Base-by-base conservation (phyloP, 1,284 basidiomycete species). In the Fomitopsis schrenkii region DNA sequence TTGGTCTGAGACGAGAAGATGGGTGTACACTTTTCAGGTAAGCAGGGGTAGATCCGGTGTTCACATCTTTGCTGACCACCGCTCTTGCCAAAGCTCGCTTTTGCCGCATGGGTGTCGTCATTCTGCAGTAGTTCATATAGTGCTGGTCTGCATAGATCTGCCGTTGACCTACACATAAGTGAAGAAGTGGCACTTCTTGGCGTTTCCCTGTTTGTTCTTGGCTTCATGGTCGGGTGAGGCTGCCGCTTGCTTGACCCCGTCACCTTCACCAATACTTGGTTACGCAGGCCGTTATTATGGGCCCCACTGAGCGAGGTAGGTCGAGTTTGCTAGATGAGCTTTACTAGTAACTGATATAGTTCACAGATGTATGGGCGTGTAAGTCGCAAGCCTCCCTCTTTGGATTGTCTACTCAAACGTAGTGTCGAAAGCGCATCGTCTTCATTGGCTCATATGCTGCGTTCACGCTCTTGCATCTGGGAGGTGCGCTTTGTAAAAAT, bases 401-500 rank as follows among this genome's bases (percentile, higher is more conserved):
- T 19, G 6, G 22, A 7, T 42, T 22, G 19, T 22, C 35, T 28
- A 36, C 38, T 62, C 48, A 26, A 48, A 33, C 52, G 38, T 45
- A 60, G 17, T 41, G 46, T 30, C 28, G 22, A 8, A 33, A 84
- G 81, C 80, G 82, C 28, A 74, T 77, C 28, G 73, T 85, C n/a
- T 83, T 86, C 70, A 70, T 88, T 12, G 68, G 76, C n/a, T 86
- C 86, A 0, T 81, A 83, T 64, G 76, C 79, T 4, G 71, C 83
- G 1, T 90, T 88, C 70, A 78, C 80, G 2, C 66, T 86, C 10
- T 85, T 90, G 70, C 86, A 90, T 68, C 72, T 91, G 14, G 85
- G 84, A 52, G 84, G 87, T 30, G 85, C 84, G 6, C 74, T 89
- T 1, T 80, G 84, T 10, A 78, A 79, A 36, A 88, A 86, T 69